A percentile compares a stretch with the other conserved stretches of the same genome.
phyloP scores from a whole-genome alignment of 768 basidiomycete species.

The Pleurotus sapidus region DNA sequence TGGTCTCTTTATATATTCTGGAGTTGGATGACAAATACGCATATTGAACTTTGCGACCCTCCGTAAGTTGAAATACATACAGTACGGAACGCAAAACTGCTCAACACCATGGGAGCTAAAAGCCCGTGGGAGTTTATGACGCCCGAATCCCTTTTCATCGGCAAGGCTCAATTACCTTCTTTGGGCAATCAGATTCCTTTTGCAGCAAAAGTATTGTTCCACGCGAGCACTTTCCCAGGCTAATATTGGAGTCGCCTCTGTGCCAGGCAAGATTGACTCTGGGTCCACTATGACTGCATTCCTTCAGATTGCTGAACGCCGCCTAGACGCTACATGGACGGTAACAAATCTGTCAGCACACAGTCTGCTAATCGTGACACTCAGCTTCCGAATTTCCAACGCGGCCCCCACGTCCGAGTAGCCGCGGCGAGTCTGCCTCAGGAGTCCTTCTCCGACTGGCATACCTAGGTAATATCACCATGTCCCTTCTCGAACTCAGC shows the following conservation, averaged over 20 bases:
- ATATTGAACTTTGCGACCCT: conserved; percentile 2
- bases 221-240: no score
- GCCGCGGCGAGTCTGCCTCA: not conserved
- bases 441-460: conserved; percentile 3
- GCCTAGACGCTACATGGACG: no score
- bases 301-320: no score
- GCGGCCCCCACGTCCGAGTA: conserved; percentile 2
- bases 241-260: no score
- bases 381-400: not conserved
- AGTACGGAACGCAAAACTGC: not conserved
- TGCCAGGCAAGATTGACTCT: no score
- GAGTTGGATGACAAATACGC: conserved; percentile 38
- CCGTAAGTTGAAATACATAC: conserved; percentile 2
- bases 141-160: not conserved
- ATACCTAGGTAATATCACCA: not conserved
- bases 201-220: not conserved
- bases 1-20: conserved; percentile 35
- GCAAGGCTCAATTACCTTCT: not conserved
- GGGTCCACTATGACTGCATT: no score
- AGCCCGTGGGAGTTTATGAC: not conserved
- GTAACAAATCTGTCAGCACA: not conserved
- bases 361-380: not conserved
- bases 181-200: conserved; percentile 1
- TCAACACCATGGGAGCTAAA: conserved; percentile 1
- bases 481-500: not conserved